Evolutionary conservation across 768 basidiomycete genomes (phyloP).

Genomic region (Russula foetens): DNA sequence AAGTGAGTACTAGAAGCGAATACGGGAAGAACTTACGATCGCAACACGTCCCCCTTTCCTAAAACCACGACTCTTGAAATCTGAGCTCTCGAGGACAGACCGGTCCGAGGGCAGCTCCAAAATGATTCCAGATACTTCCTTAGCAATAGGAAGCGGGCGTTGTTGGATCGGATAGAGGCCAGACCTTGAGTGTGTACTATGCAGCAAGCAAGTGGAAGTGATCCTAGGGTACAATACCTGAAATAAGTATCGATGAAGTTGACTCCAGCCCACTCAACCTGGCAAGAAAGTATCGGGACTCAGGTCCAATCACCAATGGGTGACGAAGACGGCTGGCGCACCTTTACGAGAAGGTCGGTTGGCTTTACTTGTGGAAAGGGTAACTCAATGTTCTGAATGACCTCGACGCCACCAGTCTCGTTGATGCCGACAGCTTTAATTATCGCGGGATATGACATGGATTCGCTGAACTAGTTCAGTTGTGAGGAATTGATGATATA

Average conservation of each 20-base stretch:
- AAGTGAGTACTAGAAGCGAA: neutral
- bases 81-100: conserved; percentile 47
- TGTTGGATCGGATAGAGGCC: conserved; percentile 54
- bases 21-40: conserved; percentile 37
- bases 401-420: conserved; percentile 70
- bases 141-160: conserved; percentile 65
- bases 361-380: conserved; percentile 60
- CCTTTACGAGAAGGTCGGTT: conserved; percentile 50
- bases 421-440: conserved; percentile 69
- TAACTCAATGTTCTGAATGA: conserved; percentile 56
- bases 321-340: conserved; percentile 8
- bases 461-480: neutral
- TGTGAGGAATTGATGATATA: neutral
- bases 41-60: conserved; percentile 66
- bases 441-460: conserved; percentile 49
- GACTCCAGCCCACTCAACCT: conserved; percentile 71
- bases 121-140: conserved; percentile 72
- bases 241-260: conserved; percentile 88
- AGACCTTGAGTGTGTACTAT: conserved; percentile 24
- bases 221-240: conserved; percentile 39
- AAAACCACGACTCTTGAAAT: conserved; percentile 57
- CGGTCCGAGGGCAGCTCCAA: conserved; percentile 64
- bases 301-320: neutral
- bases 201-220: conserved; percentile 1
- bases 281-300: neutral